phyloP scores from a whole-genome alignment of 1,284 basidiomycete species.

The Stygiomarasmius scandens region DNA sequence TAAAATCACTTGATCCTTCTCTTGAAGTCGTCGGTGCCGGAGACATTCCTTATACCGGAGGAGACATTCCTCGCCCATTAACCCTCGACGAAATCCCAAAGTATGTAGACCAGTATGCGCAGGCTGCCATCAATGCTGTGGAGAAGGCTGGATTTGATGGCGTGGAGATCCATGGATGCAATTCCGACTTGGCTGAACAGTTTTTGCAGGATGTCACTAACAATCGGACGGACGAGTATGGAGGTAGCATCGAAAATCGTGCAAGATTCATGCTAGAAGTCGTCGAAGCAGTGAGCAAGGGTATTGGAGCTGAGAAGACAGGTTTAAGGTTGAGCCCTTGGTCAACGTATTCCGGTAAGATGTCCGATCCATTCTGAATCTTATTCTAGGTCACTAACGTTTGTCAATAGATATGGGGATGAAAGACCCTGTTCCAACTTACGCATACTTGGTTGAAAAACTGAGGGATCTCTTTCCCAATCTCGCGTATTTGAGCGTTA shows the following conservation, averaged over 20 bases:
- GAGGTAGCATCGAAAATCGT: slow-evolving; percentile 48
- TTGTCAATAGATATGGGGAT: slow-evolving; percentile 41
- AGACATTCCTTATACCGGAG: slow-evolving; percentile 25
- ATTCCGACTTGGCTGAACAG: slow-evolving; percentile 27
- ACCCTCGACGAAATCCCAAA: slow-evolving; percentile 38
- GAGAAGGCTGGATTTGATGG: slow-evolving; percentile 45
- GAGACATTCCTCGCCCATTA: slow-evolving; percentile 28
- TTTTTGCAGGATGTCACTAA: slow-evolving; percentile 34
- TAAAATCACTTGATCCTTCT: not conserved
- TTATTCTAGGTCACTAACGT: not conserved
- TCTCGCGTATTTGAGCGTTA: slow-evolving; percentile 59
- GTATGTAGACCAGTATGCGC: slow-evolving; percentile 32
- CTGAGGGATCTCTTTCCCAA: slow-evolving; percentile 40
- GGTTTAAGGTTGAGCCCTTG: slow-evolving; percentile 1
- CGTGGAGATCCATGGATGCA: slow-evolving; percentile 25
- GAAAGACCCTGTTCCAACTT: slow-evolving; percentile 47
- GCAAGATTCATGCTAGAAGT: slow-evolving; percentile 43
- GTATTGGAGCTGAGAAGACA: slow-evolving; percentile 16
- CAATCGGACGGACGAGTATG: slow-evolving; percentile 50
- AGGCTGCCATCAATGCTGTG: slow-evolving; percentile 37
- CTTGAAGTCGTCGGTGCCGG: slow-evolving; percentile 4
- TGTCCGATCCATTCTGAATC: not conserved
- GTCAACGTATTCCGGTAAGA: not conserved
- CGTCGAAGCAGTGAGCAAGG: slow-evolving; percentile 27
- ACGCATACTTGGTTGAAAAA: slow-evolving; percentile 34